Evolutionary conservation across 805 yeast genomes (phyloP), one percentile per base, ranked within the genome.

Genomic region (Clavispora phyllophila): DNA sequence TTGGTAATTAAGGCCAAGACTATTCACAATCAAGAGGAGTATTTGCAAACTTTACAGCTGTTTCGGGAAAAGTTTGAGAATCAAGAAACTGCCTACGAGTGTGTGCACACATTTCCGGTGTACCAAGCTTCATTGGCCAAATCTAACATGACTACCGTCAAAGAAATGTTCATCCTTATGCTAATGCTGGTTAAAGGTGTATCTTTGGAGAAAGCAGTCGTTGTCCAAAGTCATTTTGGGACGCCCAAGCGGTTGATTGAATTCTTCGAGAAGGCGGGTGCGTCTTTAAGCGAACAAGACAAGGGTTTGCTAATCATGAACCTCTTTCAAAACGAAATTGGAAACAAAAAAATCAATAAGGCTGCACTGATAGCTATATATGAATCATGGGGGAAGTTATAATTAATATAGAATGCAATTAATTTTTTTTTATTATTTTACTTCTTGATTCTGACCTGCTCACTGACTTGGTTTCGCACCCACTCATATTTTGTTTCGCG

Each of bases 131-230:
- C 82, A 25, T 63, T 93, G 61, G 78, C 83, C 3, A 93, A 93
- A 57, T 72, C 84, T 2, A 78, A 77, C 20, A 66, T 82, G 68
- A 68, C 76, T 55, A 85, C 96, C 0, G 79, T 87, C 0, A 79
- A 79, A 36, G 96, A 91, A 48, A 65, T 87, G 53, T 91, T 81
- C 52, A 65, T 88, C 2, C 70, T 77, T 36, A 80, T 88, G 82
- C 72, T 93, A 18, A 79, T 89, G 84, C 77, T 89, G 3, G 74
- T 85, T 2, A 75, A 78, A 46, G 99, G 98, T 0, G 71, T 93
- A 1, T 79, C 96, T 0, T 63, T 87, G 24, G 97, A 91, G 48
- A 88, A 86, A 57, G 99, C 99, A 0, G 57, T 79, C 9, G 78
- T 79, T 7, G 80, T 93, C 9, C 97, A 90, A 61, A 67, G 68